Evolutionary conservation across 2,329 filamentous ascomycete genomes (phyloP).

Genomic region (Pestalotiopsis sp.): DNA sequence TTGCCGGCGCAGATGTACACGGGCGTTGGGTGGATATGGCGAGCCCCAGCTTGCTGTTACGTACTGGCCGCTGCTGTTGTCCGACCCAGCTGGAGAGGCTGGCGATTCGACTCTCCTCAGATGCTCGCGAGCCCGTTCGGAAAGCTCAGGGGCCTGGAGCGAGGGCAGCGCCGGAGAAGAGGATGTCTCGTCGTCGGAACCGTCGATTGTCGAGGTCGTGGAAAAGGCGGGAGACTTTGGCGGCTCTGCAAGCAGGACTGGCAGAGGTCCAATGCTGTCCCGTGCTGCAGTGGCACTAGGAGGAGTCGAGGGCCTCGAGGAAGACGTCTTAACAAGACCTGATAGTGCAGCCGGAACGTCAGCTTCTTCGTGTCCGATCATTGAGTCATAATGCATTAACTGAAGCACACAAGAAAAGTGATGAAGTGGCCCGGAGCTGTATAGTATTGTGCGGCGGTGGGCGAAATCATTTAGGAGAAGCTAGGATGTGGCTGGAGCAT

Average conservation of each 20-base stretch:
- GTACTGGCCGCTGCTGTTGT: conserved; percentile 46
- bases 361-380: conserved; percentile 3
- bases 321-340: conserved; percentile 59
- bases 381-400: not conserved
- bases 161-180: conserved; percentile 62
- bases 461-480: conserved; percentile 2
- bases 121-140: conserved; percentile 57
- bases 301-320: conserved; percentile 53
- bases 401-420: not conserved
- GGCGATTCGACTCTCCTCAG: conserved; percentile 56
- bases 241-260: conserved; percentile 37
- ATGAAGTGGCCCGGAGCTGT: not conserved
- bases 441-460: not conserved
- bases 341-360: conserved; percentile 17
- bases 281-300: conserved; percentile 63
- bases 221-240: conserved; percentile 63
- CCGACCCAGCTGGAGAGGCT: conserved; percentile 28
- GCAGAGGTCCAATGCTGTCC: conserved; percentile 51
- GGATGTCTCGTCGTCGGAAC: conserved; percentile 52
- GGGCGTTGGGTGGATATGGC: conserved; percentile 74
- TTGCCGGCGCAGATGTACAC: conserved; percentile 48
- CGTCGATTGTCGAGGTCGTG: conserved; percentile 61
- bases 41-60: conserved; percentile 89
- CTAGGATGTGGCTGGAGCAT: conserved; percentile 32
- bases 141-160: conserved; percentile 60